These are phyloP conservation scores for Sugiyamaella lignohabitans DNA, from an alignment of 805 yeast genomes.

Conservation along the genomic window DNA sequence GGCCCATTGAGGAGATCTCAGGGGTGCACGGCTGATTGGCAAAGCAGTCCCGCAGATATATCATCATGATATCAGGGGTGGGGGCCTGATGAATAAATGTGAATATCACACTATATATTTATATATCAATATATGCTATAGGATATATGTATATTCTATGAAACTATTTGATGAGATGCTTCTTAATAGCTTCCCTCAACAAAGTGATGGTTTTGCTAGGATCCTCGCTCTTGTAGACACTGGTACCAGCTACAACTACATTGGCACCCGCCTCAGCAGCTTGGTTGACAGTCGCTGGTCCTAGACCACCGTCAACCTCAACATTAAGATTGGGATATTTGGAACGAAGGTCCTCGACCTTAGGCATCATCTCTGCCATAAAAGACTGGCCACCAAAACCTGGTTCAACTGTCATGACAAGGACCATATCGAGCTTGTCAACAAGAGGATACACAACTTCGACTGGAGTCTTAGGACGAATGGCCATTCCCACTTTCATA, in stretches of 20 bases:
- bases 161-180: slow-evolving; percentile 7
- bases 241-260: slow-evolving; percentile 95
- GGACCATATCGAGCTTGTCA: slow-evolving; percentile 81
- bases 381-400: slow-evolving; percentile 98
- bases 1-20: too few species aligned
- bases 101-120: too few species aligned
- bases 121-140: too few species aligned
- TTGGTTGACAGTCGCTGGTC: slow-evolving; percentile 70
- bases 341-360: slow-evolving; percentile 69
- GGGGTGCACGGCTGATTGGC: too few species aligned
- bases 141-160: too few species aligned
- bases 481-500: slow-evolving; percentile 91
- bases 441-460: slow-evolving; percentile 73
- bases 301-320: slow-evolving; percentile 96
- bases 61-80: too few species aligned
- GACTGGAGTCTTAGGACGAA: slow-evolving; percentile 88
- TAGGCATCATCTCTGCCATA: slow-evolving; percentile 94
- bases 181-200: slow-evolving; percentile 14
- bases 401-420: slow-evolving; percentile 98
- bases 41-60: too few species aligned
- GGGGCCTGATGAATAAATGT: too few species aligned
- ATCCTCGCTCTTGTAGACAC: slow-evolving; percentile 78
- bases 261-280: slow-evolving; percentile 99
- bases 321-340: slow-evolving; percentile 75
- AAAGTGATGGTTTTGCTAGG: slow-evolving; percentile 65